Base-by-base conservation (phyloP, 2,329 filamentous ascomycete species). In the Aureobasidium zeae region DNA sequence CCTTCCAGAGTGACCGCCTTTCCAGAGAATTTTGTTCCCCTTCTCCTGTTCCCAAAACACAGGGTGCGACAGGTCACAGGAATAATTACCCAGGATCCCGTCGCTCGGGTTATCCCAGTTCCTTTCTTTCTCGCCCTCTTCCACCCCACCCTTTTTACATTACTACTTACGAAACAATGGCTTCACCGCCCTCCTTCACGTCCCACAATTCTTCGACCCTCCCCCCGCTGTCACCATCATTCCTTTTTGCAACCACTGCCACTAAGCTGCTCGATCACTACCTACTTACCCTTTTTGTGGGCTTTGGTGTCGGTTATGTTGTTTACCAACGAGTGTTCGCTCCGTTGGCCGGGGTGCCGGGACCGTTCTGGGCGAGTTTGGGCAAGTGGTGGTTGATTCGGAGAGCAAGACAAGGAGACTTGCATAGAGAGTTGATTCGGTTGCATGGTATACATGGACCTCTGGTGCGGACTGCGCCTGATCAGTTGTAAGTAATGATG, bases 391-490 rank as follows among this genome's bases (percentile, higher is more conserved):
- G 57, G 58, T 51, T 56, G 28, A 54, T 49, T 20, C 51, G 55
- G 10, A 54, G 57, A n/a, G 54, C 57, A 22, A 52, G 53, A 49
- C 49, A 53, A 28, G 58, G 57, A 11, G 50, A 59, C 44, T 52
- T 59, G 51, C 52, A 57, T 41, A 46, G 36, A 3, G 46, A 48
- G 3, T 51, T 58, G 46, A 57, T 59, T 22, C 20, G 44, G n/a
- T 51, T 61, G 19, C 59, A 62, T 44, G 44, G 51, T 26, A 46
- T 54, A 13, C 45, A 57, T 39, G 58, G 58, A 11, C 45, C 41
- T 10, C 46, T 62, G 11, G 58, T 63, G 11, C 50, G 58, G 6
- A 55, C 49, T n/a, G 56, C 49, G 5, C 57, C 57, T 2, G 55
- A 55, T 24, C 55, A 59, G 51, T 51, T 57, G 38, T 55, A 10